These are phyloP conservation scores for Monilinia polystroma DNA, from an alignment of 2,329 filamentous ascomycete genomes.

Conservation along the genomic window DNA sequence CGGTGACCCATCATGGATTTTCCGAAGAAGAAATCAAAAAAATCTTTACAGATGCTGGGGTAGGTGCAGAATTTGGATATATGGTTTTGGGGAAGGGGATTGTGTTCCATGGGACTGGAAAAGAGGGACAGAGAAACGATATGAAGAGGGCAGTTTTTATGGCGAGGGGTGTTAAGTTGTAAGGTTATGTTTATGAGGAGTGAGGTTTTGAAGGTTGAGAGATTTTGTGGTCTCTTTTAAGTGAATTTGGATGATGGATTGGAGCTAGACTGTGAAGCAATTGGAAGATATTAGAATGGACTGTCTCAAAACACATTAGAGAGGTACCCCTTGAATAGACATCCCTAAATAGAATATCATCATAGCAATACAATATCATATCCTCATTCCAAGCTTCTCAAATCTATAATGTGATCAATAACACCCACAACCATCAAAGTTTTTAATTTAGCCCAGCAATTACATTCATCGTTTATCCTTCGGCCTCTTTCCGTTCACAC, in stretches of 20 bases:
- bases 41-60: conserved; percentile 64
- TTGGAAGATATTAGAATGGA: not conserved
- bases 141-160: conserved; percentile 33
- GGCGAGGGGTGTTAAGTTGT: conserved; percentile 29
- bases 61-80: conserved; percentile 56
- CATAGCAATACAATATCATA: not conserved
- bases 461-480: no score
- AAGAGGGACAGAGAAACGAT: conserved; percentile 18
- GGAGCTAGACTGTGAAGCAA: not conserved
- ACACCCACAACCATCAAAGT: not conserved
- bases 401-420: not conserved
- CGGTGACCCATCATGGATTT: conserved; percentile 67
- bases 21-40: conserved; percentile 55
- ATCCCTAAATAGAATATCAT: not conserved
- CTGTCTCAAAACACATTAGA: no score
- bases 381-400: not conserved
- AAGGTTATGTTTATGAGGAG: not conserved
- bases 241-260: no score
- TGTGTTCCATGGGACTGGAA: conserved; percentile 30
- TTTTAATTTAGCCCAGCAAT: not conserved
- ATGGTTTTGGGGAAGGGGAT: conserved; percentile 35
- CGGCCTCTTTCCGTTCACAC: not conserved
- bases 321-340: not conserved
- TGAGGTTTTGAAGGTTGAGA: not conserved
- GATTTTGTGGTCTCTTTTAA: no score